Evolutionary conservation across 306 rosid species (phyloP).

Genomic region (Inga laurina): DNA sequence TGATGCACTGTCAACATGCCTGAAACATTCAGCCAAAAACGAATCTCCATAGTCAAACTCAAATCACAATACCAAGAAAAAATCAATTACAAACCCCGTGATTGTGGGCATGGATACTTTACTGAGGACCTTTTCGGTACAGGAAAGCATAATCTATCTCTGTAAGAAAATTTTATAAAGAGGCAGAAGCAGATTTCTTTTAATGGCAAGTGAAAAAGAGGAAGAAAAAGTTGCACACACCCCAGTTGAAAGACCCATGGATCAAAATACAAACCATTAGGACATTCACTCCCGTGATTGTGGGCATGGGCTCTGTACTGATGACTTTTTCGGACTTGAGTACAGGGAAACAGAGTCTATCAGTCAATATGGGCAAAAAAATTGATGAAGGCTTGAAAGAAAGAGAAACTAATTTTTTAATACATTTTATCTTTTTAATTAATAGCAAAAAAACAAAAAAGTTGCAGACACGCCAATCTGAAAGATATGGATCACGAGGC

Average conservation of each 20-base stretch:
- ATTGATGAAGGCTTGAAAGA: not conserved
- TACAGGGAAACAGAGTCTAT: not conserved
- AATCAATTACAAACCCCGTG: not conserved
- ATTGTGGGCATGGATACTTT: not conserved
- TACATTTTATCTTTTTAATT: not conserved
- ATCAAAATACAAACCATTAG: not conserved
- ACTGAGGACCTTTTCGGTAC: not conserved
- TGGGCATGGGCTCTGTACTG: not conserved
- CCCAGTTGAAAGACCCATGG: not conserved
- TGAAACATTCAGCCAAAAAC: not conserved
- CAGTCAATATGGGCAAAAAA: too few species aligned
- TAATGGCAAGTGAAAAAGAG: not conserved
- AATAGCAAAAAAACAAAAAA: not conserved
- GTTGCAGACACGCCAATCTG: not conserved
- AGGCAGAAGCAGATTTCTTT: too few species aligned
- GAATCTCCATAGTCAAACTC: not conserved
- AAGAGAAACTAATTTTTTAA: not conserved
- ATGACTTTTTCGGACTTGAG: not conserved
- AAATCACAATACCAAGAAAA: not conserved
- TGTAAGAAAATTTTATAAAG: not conserved
- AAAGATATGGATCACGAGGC: conserved; percentile 3
- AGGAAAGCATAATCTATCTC: not conserved
- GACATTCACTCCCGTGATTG: conserved; percentile 28
- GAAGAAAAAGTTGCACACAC: not conserved
- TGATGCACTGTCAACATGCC: not conserved